Evolutionary conservation across 371 early-diverging fungal species (phyloP).

Genomic region (Mucor mucedo): DNA sequence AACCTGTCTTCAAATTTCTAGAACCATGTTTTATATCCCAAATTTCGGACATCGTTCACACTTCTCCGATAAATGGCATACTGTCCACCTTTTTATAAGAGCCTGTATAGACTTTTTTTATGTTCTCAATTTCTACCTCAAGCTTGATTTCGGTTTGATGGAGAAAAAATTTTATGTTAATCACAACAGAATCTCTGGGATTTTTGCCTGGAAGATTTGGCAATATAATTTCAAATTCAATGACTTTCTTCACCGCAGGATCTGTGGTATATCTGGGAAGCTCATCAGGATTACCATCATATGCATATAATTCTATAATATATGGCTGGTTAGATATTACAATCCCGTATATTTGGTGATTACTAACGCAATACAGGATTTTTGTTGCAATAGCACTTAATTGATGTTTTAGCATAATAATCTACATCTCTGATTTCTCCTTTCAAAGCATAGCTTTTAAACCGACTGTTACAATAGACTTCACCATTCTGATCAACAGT

Average conservation of each 20-base stretch:
- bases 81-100: too few relatives aligned
- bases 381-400: slow-evolving; percentile 53
- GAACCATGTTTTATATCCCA: too few relatives aligned
- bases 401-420: slow-evolving; percentile 61
- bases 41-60: too few relatives aligned
- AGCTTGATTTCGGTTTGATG: slow-evolving; percentile 1
- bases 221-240: background rate
- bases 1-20: too few relatives aligned
- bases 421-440: slow-evolving; percentile 59
- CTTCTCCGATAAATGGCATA: too few relatives aligned
- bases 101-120: background rate
- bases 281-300: slow-evolving; percentile 37
- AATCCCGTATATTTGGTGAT: too few relatives aligned
- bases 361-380: slow-evolving; percentile 46
- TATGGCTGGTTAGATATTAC: background rate
- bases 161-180: background rate
- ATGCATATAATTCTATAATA: slow-evolving; percentile 44
- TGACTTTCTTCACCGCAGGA: background rate
- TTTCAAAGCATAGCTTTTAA: slow-evolving; percentile 61
- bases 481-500: slow-evolving; percentile 49
- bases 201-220: background rate
- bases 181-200: background rate
- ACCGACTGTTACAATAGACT: slow-evolving; percentile 55
- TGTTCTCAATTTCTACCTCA: background rate
- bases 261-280: slow-evolving; percentile 2